These are phyloP conservation scores for Wallacemonas sp. DNA, from an alignment of 208 protist genomes.

Conservation along the genomic window DNA sequence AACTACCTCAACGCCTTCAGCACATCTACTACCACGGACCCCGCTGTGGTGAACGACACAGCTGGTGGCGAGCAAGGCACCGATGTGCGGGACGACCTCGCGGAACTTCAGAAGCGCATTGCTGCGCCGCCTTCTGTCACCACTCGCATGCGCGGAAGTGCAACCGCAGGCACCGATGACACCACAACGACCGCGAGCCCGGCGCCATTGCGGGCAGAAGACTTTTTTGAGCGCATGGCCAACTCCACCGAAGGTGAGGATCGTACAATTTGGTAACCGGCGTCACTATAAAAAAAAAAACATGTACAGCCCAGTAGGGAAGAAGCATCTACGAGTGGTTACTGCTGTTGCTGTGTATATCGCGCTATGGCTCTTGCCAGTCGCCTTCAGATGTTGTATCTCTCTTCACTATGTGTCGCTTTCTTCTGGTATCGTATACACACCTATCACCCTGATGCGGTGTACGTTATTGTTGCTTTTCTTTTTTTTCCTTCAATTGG, in stretches of 20 bases:
- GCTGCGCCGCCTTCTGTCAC: neutral
- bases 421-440: no score
- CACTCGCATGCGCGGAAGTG: neutral
- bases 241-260: neutral
- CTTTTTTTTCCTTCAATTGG: no score
- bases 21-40: neutral
- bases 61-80: no score
- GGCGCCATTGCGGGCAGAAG: neutral
- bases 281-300: neutral
- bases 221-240: slow-evolving; percentile 11
- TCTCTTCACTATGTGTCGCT: no score
- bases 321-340: no score
- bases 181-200: neutral
- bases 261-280: neutral
- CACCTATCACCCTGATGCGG: no score
- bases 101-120: neutral
- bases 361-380: no score
- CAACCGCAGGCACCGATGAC: neutral
- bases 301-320: no score
- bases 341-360: no score
- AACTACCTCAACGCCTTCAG: slow-evolving; percentile 29
- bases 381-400: no score
- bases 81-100: neutral
- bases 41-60: no score
- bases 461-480: no score